Conservation (phyloP, 1,284 basidiomycete species). For the Moesziomyces antarcticus region DNA sequence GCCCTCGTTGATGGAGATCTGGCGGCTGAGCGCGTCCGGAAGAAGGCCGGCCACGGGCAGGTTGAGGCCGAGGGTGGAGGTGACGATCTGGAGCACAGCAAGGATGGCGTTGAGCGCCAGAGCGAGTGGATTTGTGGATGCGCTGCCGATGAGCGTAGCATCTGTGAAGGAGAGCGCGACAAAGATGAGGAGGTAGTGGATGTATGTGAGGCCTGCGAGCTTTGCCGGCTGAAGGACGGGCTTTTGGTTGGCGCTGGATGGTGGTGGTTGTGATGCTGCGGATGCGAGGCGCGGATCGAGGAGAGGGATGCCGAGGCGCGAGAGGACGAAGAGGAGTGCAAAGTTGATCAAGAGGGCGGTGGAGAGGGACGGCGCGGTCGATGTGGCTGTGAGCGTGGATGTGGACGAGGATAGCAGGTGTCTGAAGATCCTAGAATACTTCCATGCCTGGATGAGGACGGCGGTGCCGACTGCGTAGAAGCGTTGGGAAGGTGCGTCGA, state of each 20-base stretch:
- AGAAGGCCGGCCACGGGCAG: conserved; percentile 43
- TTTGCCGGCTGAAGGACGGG: conserved; percentile 75
- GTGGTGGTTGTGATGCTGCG: conserved; percentile 70
- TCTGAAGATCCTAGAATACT: conserved; percentile 24
- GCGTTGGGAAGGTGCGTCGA: conserved; percentile 71
- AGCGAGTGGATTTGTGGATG: conserved; percentile 31
- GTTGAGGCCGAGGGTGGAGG: conserved; percentile 37
- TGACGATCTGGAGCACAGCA: conserved; percentile 13
- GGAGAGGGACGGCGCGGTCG: conserved; percentile 74
- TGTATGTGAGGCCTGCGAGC: conserved; percentile 46
- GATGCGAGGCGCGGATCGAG: conserved; percentile 77
- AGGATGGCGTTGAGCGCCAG: conserved; percentile 26
- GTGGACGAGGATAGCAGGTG: conserved; percentile 13
- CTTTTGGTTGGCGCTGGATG: conserved; percentile 75
- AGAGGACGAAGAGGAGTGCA: conserved; percentile 73
- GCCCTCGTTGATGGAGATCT: conserved; percentile 66
- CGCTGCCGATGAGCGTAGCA: conserved; percentile 34
- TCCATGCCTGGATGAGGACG: conserved; percentile 70
- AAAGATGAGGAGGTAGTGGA: conserved; percentile 45
- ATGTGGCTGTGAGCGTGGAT: conserved; percentile 13
- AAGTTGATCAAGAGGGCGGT: conserved; percentile 71
- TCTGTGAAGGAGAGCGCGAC: conserved; percentile 36
- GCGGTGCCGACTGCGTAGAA: conserved; percentile 71
- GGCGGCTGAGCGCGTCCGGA: conserved; percentile 71
- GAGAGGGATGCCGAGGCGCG: conserved; percentile 80